These are phyloP conservation scores for Myotisia sp. DNA, from an alignment of 2,329 filamentous ascomycete species.

Conservation along the genomic window DNA sequence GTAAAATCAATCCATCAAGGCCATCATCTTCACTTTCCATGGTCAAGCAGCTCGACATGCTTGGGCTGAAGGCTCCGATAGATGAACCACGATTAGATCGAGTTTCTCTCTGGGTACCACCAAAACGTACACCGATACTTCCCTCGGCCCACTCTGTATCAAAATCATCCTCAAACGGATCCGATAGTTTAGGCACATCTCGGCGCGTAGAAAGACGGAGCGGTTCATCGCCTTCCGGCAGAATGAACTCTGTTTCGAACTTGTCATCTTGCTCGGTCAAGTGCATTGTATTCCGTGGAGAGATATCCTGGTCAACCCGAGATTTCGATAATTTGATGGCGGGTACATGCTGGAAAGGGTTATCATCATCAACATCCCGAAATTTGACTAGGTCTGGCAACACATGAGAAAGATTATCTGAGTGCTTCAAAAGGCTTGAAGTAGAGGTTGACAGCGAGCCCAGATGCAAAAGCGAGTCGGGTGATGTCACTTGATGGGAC, in stretches of 20 bases:
- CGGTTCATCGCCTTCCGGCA: constrained; percentile 50
- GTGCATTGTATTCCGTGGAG: constrained; percentile 33
- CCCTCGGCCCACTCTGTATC: constrained; percentile 80
- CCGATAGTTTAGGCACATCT: constrained; percentile 50
- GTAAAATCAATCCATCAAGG: constrained; percentile 76
- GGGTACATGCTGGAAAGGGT: constrained; percentile 47
- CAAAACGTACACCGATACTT: constrained; percentile 79
- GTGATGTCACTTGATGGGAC: constrained; percentile 47
- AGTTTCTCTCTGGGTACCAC: constrained; percentile 67
- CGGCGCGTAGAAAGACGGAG: constrained; percentile 47
- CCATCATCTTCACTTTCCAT: constrained; percentile 88
- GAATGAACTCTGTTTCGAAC: constrained; percentile 58
- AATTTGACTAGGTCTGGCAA: constrained; percentile 46
- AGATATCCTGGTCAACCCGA: constrained; percentile 21
- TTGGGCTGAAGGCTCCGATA: constrained; percentile 78
- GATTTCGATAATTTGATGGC: constrained; percentile 57
- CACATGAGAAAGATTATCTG: constrained; percentile 1
- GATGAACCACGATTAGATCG: constrained; percentile 73
- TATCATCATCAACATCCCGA: constrained; percentile 46
- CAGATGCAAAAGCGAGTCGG: constrained; percentile 54
- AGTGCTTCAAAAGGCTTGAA: not conserved
- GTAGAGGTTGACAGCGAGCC: constrained; percentile 30
- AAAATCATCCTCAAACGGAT: constrained; percentile 55
- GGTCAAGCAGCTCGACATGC: constrained; percentile 79
- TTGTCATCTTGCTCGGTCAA: constrained; percentile 42